Conservation (phyloP, 345 rosid genomes). For the Crucihimalaya himalaica region DNA sequence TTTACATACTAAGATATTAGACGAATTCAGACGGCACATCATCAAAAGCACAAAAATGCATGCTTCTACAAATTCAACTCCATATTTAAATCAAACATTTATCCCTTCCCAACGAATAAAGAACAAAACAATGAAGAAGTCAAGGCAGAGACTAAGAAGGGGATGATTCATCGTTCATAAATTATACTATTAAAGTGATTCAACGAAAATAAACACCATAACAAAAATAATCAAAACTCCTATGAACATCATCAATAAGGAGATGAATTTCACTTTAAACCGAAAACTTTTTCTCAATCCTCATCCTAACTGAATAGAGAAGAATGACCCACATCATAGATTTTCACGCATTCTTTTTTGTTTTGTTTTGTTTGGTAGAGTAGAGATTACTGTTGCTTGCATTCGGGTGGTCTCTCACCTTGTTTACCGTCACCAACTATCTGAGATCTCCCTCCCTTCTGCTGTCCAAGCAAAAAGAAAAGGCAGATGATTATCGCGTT, state of each 20-base stretch:
- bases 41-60: background rate
- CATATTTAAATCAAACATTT: background rate
- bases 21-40: background rate
- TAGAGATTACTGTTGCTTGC: conserved; percentile 74
- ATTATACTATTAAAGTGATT: background rate
- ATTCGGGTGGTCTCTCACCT: conserved; percentile 82
- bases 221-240: conserved; percentile 20
- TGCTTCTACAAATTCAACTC: background rate
- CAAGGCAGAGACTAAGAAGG: background rate
- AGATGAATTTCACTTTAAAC: background rate
- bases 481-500: background rate
- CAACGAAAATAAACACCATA: conserved; percentile 21
- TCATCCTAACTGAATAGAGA: conserved; percentile 7
- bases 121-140: background rate
- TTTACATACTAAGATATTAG: background rate
- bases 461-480: conserved; percentile 1
- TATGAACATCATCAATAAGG: conserved; percentile 10
- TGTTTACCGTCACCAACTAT: conserved; percentile 47
- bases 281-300: background rate
- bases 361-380: background rate
- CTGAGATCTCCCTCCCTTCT: conserved; percentile 58
- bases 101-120: background rate
- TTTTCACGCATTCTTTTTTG: background rate
- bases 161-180: conserved; percentile 11
- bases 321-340: background rate